Conservation (phyloP, 208 protist genomes). For the Crithidia thermophila region DNA sequence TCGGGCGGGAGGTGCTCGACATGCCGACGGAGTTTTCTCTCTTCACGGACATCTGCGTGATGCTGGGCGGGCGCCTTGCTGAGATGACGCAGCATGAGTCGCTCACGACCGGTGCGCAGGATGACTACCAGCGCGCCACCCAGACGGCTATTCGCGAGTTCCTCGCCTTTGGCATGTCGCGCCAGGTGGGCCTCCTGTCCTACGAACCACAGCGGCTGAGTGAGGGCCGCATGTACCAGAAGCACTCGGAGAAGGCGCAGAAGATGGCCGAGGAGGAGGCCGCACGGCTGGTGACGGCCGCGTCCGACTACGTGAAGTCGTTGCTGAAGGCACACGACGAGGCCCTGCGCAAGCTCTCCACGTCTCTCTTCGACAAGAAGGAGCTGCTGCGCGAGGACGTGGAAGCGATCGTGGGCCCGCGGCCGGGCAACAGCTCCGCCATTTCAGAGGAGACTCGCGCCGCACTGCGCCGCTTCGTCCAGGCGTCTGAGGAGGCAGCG, state of each 20-base stretch:
- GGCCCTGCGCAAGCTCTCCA: conserved; percentile 47
- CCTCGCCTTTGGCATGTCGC: conserved; percentile 83
- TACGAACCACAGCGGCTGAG: conserved; percentile 77
- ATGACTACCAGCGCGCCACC: conserved; percentile 94
- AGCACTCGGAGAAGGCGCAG: conserved; percentile 63
- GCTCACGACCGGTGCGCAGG: conserved; percentile 89
- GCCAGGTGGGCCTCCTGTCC: conserved; percentile 66
- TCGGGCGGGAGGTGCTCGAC: conserved; percentile 78
- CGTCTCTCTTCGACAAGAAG: conserved; percentile 60
- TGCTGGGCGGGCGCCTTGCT: conserved; percentile 95
- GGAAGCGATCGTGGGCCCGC: conserved; percentile 54
- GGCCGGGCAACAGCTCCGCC: conserved; percentile 16
- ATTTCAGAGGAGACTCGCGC: conserved; percentile 44
- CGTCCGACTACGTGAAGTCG: conserved; percentile 45
- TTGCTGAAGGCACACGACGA: conserved; percentile 54
- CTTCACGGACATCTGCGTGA: conserved; percentile 92
- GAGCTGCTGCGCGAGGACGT: conserved; percentile 81
- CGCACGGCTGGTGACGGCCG: conserved; percentile 55
- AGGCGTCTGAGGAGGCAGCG: conserved; percentile 47
- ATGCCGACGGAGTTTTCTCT: conserved; percentile 90
- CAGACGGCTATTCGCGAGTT: conserved; percentile 68
- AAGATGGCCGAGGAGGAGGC: conserved; percentile 71
- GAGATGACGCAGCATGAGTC: conserved; percentile 93
- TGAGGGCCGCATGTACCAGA: conserved; percentile 80
- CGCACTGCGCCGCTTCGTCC: conserved; percentile 55